phyloP scores from a whole-genome alignment of 2,329 filamentous ascomycete species.

The Diaporthe ampelina region DNA sequence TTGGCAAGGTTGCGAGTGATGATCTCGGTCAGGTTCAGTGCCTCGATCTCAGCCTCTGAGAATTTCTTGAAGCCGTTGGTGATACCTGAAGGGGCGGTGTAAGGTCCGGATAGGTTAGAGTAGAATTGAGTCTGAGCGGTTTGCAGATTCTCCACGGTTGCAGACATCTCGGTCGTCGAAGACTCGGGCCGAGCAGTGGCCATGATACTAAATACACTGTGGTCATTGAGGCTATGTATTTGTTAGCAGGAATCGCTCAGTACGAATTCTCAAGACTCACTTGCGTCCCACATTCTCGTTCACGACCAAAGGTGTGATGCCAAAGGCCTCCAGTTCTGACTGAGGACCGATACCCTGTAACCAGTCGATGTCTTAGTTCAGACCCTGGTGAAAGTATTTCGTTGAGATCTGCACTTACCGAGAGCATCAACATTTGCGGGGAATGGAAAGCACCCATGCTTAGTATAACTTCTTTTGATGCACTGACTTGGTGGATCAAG shows the following conservation, averaged over 20 bases:
- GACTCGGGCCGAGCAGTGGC: constrained; percentile 45
- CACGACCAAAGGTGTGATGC: constrained; percentile 3
- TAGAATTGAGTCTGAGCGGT: constrained; percentile 11
- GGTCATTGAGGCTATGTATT: constrained; percentile 45
- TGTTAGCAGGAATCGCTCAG: neutral
- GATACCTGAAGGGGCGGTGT: constrained; percentile 11
- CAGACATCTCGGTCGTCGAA: constrained; percentile 45
- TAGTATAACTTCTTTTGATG: constrained; percentile 6
- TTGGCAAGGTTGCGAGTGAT: constrained; percentile 45
- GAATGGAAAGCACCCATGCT: constrained; percentile 26
- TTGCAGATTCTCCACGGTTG: constrained; percentile 42
- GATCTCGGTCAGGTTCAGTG: constrained; percentile 45
- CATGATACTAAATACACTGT: constrained; percentile 49
- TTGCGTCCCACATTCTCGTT: constrained; percentile 23
- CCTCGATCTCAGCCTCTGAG: constrained; percentile 7
- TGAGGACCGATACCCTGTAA: constrained; percentile 8
- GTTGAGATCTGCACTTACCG: neutral
- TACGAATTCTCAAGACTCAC: neutral
- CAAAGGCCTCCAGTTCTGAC: constrained; percentile 16
- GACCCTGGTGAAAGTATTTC: neutral
- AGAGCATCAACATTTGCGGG: constrained; percentile 18
- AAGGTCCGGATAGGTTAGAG: neutral
- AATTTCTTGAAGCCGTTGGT: constrained; percentile 20
- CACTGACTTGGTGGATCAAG: constrained; percentile 41
- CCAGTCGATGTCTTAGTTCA: neutral